Base-by-base conservation (phyloP, 1,139 yeast species). In the Groenewaldozyma auringiensis region DNA sequence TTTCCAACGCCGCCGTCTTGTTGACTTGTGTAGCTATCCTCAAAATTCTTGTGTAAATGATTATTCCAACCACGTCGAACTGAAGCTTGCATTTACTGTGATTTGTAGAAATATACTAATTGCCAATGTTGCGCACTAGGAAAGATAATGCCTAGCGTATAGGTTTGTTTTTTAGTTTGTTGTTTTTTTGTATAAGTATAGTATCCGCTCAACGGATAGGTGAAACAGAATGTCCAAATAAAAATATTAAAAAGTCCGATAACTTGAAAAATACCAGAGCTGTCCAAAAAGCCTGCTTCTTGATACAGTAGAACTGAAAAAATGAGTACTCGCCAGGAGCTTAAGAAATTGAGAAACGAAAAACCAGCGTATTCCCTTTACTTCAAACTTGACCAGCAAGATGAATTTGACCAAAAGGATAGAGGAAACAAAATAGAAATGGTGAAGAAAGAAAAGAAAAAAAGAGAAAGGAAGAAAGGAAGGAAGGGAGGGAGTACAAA, bases 321-420 rank as follows among this genome's bases (percentile, higher is more conserved):
- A 40, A 37, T 17, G 17, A 41, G 31, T 22, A 52, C 59, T 55
- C 59, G 42, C 59, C 59, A 53, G 59, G 59, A 55, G 59, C 45
- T 35, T 44, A 42, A 31, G 39, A 41, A 8, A 21, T 35, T 38
- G 38, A 20, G 35, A 47, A 44, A 35, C 43, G 47, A 50, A 49
- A n/a, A n/a, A n/a, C n/a, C n/a, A n/a, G n/a, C n/a, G n/a, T 35
- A 32, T 48, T 32, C 41, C 34, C 17, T 21, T 22, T 21, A 40
- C 39, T 43, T 35, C 22, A 29, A 14, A 44, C 60, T 56, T 55
- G 60, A 49, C 60, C 60, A 53, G 60, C 60, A 56, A 56, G 60
- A 48, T 44, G 41, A 37, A 42, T 18, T 4, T n/a, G n/a, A n/a
- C n/a, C n/a, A n/a, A n/a, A n/a, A n/a, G n/a, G n/a, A n/a, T n/a